Base-by-base conservation (phyloP, 768 basidiomycete genomes). In the Heimioporus sp. region DNA sequence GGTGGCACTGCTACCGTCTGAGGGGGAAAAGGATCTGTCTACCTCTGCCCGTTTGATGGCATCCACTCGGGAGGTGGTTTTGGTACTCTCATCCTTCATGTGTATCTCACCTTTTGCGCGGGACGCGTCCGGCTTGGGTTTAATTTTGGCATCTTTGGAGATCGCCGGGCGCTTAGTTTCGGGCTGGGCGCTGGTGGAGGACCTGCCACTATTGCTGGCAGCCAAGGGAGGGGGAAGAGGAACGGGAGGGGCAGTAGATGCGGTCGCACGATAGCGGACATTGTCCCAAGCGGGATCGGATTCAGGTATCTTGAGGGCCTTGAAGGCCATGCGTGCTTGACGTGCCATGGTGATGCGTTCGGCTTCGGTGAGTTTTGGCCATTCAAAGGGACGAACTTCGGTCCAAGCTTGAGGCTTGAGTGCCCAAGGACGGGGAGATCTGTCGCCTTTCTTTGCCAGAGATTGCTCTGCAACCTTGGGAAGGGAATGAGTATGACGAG, bases 381-480 rank as follows among this genome's bases (percentile, higher is more conserved):
- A 86, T 54, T 82, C 84, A 51, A 76, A 82, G 0, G 88, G 88
- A 7, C 85, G 81, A 21, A 89, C 83, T 60, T 90, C 83, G 32
- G 73, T 73, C 87, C 87, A 90, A 3, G 80, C 70, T 17, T 67
- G 61, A 20, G 75, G 68, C 55, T 81, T 86, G 53, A 89, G 79
- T 31, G 69, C 61, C 76, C 84, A 90, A 1, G 57, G 59, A 51
- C 72, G 71, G 2, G 73, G 65, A 9, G 73, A 68, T 19, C 72
- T 71, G 51, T 70, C 65, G 2, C 68, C 69, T 30, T 65, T 75
- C 57, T 64, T 74, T 30, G 66, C 53, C 0, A 68, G 58, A 2
- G 48, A 57, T 34, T 70, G 72, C 51, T 85, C 83, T 5, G 77
- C 85, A 16, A 86, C 65, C 85, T 86, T 20, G 39, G 52, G 43